Evolutionary conservation across 345 rosid species (phyloP).

Genomic region (Camelina hispida): DNA sequence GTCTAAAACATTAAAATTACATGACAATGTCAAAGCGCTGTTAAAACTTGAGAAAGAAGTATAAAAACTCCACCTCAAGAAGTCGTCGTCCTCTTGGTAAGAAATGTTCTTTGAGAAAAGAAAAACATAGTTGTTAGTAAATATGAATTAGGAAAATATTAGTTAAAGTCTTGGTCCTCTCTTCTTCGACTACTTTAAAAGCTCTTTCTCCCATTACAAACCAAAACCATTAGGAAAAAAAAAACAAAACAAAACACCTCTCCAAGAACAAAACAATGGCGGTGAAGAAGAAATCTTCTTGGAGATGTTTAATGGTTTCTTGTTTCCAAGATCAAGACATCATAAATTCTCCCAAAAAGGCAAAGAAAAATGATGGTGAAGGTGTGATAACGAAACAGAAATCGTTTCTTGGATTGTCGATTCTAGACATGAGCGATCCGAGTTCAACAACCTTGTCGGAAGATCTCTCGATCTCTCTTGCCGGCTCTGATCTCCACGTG

Average conservation of each 20-base stretch:
- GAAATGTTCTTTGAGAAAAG: slow-evolving; percentile 10
- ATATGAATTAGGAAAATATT: slow-evolving; percentile 10
- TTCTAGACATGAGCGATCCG: slow-evolving; percentile 73
- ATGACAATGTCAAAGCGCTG: slow-evolving; percentile 23
- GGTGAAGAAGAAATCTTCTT: slow-evolving; percentile 55
- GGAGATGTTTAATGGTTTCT: slow-evolving; percentile 56
- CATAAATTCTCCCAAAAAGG: slow-evolving; percentile 30
- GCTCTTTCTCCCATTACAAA: slow-evolving; percentile 24
- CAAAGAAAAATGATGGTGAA: slow-evolving; percentile 50
- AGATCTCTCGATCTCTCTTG: slow-evolving; percentile 82
- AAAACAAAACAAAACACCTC: background rate
- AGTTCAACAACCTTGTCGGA: slow-evolving; percentile 57
- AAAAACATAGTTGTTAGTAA: slow-evolving; percentile 14
- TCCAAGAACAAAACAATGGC: slow-evolving; percentile 21
- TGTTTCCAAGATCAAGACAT: slow-evolving; percentile 51
- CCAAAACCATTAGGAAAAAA: slow-evolving; percentile 27
- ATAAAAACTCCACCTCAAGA: slow-evolving; percentile 33
- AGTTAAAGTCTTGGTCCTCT: slow-evolving; percentile 20
- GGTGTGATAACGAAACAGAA: slow-evolving; percentile 48
- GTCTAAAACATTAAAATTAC: background rate
- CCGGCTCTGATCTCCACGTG: slow-evolving; percentile 74
- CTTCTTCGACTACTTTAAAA: slow-evolving; percentile 23
- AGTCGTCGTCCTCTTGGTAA: slow-evolving; percentile 43
- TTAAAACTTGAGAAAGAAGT: slow-evolving; percentile 25
- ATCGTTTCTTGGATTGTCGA: slow-evolving; percentile 60